Percentiles rank a stretch among this genome's conserved stretches.
Conservation (phyloP, 2,329 filamentous ascomycete species). For the Aspergillus vadensis region DNA sequence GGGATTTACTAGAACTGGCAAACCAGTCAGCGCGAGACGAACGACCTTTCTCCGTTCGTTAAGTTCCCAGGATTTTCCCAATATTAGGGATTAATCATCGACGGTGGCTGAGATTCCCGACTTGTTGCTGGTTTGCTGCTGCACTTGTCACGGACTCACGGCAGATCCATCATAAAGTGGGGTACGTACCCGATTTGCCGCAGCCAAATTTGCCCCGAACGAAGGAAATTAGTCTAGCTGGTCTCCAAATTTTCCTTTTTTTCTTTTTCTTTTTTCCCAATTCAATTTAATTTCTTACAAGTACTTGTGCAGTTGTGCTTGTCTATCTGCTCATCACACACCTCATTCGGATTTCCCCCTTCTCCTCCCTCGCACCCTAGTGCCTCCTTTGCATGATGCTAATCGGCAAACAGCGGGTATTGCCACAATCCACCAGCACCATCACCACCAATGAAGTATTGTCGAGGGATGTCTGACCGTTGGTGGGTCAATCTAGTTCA, state of each 20-base stretch:
- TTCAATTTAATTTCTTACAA: not conserved
- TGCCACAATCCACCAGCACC: constrained; percentile 4
- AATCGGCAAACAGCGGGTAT: constrained; percentile 9
- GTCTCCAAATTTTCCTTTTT: not conserved
- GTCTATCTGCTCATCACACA: not conserved
- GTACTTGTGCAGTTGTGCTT: too few species aligned
- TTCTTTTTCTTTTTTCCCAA: not conserved
- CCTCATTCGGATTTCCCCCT: not conserved
- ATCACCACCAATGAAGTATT: constrained; percentile 10
- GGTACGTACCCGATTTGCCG: constrained; percentile 9
- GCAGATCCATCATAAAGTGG: constrained; percentile 16
- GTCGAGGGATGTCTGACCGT: constrained; percentile 9
- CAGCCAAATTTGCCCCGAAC: constrained; percentile 3
- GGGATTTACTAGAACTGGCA: constrained; percentile 2
- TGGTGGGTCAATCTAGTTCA: constrained; percentile 13
- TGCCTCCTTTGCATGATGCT: not conserved
- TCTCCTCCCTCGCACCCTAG: not conserved
- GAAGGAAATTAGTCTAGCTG: constrained; percentile 3
- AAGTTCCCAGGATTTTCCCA: not conserved
- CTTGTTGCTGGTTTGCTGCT: not conserved
- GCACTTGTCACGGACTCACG: constrained; percentile 11
- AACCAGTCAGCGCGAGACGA: not conserved
- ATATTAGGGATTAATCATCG: constrained; percentile 1
- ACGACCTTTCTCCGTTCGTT: not conserved
- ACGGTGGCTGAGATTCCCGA: constrained; percentile 2